phyloP scores from a whole-genome alignment of 257 asterid species.

The Echium plantagineum region DNA sequence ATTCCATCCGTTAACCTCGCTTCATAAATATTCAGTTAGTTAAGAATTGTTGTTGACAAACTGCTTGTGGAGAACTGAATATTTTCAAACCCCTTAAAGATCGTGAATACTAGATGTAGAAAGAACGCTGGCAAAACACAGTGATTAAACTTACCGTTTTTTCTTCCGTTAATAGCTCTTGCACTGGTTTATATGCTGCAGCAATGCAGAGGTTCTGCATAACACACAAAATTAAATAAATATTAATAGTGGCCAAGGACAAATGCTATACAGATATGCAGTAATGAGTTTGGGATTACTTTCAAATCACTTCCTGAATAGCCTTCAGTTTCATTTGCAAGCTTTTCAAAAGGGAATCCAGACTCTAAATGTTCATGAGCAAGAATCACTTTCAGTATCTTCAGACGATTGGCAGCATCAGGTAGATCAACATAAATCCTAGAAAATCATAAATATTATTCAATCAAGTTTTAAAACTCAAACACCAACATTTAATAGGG shows the following conservation, averaged over 20 bases:
- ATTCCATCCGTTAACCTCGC: too few relatives aligned
- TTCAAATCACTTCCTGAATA: conserved; percentile 97
- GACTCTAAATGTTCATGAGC: conserved; percentile 67
- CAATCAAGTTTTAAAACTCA: conserved; percentile 2
- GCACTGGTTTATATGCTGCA: conserved; percentile 93
- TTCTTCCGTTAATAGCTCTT: conserved; percentile 77
- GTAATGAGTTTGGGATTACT: conserved; percentile 33
- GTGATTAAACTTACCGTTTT: conserved; percentile 29
- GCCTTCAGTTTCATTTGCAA: conserved; percentile 92
- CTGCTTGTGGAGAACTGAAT: too few relatives aligned
- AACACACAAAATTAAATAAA: conserved; percentile 5
- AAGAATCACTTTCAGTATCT: conserved; percentile 76
- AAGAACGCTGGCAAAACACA: conserved; percentile 2
- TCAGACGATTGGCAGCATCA: conserved; percentile 78
- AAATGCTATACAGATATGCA: background rate
- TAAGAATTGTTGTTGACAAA: background rate
- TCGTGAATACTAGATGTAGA: background rate
- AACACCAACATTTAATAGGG: background rate
- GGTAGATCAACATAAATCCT: conserved; percentile 97
- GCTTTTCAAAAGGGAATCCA: conserved; percentile 58
- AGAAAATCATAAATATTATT: conserved; percentile 16
- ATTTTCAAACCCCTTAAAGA: background rate
- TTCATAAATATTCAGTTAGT: too few relatives aligned
- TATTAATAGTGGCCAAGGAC: conserved; percentile 4
- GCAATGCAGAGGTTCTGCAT: conserved; percentile 91